Conservation (phyloP, 768 basidiomycete genomes). For the Mycena pura region DNA sequence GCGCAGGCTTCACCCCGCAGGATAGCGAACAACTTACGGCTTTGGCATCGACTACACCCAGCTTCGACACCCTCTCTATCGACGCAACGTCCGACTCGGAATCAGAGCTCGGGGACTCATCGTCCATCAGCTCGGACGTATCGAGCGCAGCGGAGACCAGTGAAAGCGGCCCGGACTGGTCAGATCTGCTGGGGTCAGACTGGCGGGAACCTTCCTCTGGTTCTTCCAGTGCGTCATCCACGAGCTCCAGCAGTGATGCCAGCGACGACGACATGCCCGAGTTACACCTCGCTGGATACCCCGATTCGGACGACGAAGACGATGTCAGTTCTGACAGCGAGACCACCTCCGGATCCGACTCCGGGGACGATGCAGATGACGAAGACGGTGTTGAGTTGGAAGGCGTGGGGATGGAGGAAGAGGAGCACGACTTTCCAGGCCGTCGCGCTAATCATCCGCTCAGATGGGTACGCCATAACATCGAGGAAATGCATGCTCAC, state of each 20-base stretch:
- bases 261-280: background rate
- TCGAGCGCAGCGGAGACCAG: background rate
- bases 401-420: too few species aligned
- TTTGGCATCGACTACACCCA: background rate
- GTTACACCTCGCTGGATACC: background rate
- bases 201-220: background rate
- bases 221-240: background rate
- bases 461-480: background rate
- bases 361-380: too few species aligned
- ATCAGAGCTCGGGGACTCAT: background rate
- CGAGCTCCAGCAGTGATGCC: background rate
- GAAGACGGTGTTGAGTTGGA: too few species aligned
- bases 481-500: conserved; percentile 19
- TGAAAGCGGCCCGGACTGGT: background rate
- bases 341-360: too few species aligned
- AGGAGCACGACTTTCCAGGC: too few species aligned
- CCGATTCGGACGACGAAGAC: background rate
- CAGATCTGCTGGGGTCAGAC: background rate
- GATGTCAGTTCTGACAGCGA: too few species aligned
- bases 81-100: background rate
- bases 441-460: too few species aligned
- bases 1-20: background rate
- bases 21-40: background rate
- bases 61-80: background rate
- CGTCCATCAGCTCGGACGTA: background rate